Evolutionary conservation across 768 basidiomycete genomes (phyloP), one percentile per base, ranked within the genome.

Genomic region (Dioszegia crocea): DNA sequence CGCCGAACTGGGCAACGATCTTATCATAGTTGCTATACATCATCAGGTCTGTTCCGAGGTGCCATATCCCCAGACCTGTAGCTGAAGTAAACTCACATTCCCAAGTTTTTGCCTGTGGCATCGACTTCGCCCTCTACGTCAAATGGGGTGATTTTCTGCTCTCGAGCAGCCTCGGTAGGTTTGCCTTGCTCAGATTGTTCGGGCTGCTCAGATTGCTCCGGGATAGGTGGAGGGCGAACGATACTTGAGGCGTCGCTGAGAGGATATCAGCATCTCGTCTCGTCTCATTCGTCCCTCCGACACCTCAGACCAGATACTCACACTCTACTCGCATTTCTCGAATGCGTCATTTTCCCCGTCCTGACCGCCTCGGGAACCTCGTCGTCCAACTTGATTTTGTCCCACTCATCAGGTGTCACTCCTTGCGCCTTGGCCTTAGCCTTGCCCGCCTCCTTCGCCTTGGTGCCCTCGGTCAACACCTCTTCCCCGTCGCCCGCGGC

Each of bases 111-210:
- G 56, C 96, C 96, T 68, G 96, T 91, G 21, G 79, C 82, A 4
- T 88, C 84, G 10, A 96, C 87, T 27, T 85, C 86, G 51, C 94
- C 96, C 66, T 94, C 88, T 6, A 98, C 96, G 65, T 97, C 91
- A 89, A 96, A 99, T 16, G 96, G 96, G 0, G 96, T 98, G 44
- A 99, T 86, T 53, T 91, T 82, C 76, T 97, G 93, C 17, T 82
- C 85, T 19, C 66, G 62, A 17, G 67, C 65, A 10, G 53, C 61
- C 29, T 45, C 58, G 17, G 52, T 52, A 31, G 56, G 30, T 11
- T 40, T 53, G 19, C 19, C 11, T 24, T 14, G 21, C 16, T 53
- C 38, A 9, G 38, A n/a, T 16, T 40, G 38, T 40, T 53, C 51
- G 24, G 51, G 4, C 27, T 40, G 29, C 52, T 53, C 51, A 9